phyloP scores from a whole-genome alignment of 331 rosid genomes.

The Cydonia oblonga region DNA sequence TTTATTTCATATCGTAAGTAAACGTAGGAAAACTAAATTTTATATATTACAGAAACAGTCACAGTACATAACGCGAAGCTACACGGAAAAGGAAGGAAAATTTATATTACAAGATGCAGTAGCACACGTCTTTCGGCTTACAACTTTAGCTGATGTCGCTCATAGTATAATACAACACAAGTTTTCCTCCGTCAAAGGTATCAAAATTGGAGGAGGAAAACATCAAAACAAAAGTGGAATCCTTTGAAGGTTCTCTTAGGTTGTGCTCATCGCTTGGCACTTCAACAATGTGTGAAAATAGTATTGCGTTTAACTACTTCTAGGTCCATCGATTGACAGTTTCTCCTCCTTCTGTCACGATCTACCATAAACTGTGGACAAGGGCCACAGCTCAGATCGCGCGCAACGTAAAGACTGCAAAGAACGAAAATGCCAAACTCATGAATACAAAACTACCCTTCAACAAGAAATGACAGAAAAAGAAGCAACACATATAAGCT shows the following conservation, averaged over 20 bases:
- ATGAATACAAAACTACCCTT: not conserved
- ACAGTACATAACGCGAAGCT: not conserved
- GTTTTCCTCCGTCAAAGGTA: conserved; percentile 12
- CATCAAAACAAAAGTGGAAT: not conserved
- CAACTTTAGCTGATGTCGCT: not conserved
- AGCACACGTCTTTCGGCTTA: not conserved
- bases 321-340: conserved; percentile 2
- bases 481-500: not conserved
- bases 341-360: conserved; percentile 12
- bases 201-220: not conserved
- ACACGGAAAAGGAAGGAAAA: not conserved
- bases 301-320: too few species aligned
- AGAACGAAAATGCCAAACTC: conserved; percentile 6
- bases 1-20: not conserved
- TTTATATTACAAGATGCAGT: conserved; percentile 6
- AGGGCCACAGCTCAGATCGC: conserved; percentile 38
- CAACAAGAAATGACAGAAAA: not conserved
- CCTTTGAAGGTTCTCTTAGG: conserved; percentile 1
- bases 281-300: conserved; percentile 2
- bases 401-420: conserved; percentile 60
- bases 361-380: too few species aligned
- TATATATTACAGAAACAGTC: not conserved
- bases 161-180: conserved; percentile 12
- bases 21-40: not conserved
- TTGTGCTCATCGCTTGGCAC: conserved; percentile 13